Evolutionary conservation across 2,329 filamentous ascomycete genomes (phyloP), one percentile per base, ranked within the genome.

Genomic region (Ilyonectria sp.): DNA sequence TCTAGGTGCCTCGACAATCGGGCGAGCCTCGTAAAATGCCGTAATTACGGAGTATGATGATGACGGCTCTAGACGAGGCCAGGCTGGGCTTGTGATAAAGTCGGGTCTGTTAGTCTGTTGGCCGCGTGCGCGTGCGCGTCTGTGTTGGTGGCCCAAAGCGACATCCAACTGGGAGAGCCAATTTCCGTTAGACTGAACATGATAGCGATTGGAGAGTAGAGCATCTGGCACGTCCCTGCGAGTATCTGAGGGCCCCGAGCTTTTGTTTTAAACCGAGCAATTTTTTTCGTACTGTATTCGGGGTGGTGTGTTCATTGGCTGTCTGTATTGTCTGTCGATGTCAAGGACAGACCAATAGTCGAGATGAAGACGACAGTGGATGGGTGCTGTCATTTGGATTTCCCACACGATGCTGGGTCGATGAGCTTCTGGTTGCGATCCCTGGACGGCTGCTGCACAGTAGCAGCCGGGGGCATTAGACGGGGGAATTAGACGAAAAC

Each of bases 401-500:
- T 60, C 31, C 53, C 47, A 65, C 31, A 29, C 31, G 44, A 33
- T 55, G 54, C 19, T 50, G 54, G 61, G 54, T 43, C 15, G 47
- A 19, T 26, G 19, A 59, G 55, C 53, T 63, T 55, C 26, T 46
- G 44, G 60, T 23, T 43, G 53, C 60, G 60, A 63, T 57, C 44
- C 60, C 44, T 52, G 31, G 31, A 26, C 26, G 8, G 11, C 31
- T 33, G 4, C 31, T 33, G 31, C 31, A 33, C 50, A 23, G 59
- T 55, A 26, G 47, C 21, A 64, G 56, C 53, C n/a, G 55, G 33
- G 35, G 47, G 57, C 29, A 59, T 47, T 67, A 40, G 60, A 65
- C 65, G 61, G 71, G 63, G 62, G 58, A 64, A 69, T 66, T 66
- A 57, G 65, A 66, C 58, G 54, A 65, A 63, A 67, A 52, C 56